phyloP scores from a whole-genome alignment of 495 filamentous ascomycete genomes.

The Podospora bellae-mahoneyi region DNA sequence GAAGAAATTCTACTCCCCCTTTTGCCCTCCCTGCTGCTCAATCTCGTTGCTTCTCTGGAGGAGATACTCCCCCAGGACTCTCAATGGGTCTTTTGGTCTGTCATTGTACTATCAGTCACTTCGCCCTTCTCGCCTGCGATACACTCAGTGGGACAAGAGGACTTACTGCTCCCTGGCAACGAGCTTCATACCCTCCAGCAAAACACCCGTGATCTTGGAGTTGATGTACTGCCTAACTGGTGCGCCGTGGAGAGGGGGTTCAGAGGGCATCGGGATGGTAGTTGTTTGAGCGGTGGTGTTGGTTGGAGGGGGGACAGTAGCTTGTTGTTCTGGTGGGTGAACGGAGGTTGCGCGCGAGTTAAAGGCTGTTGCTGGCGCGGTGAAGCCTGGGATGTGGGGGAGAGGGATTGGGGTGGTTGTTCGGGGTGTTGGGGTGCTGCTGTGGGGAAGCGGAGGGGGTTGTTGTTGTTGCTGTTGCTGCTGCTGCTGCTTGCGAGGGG shows the following conservation, averaged over 20 bases:
- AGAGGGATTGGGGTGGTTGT: conserved; percentile 14
- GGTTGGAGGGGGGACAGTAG: background rate
- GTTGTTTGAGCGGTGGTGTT: background rate
- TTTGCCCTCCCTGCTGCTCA: conserved; percentile 43
- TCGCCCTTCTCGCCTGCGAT: background rate
- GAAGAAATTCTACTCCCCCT: background rate
- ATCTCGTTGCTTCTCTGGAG: conserved; percentile 76
- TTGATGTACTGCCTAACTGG: conserved; percentile 89
- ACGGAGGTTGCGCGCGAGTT: conserved; percentile 51
- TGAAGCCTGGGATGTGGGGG: conserved; percentile 10
- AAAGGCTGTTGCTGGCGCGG: conserved; percentile 32
- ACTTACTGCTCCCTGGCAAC: conserved; percentile 79
- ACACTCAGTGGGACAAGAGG: background rate
- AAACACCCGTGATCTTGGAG: conserved; percentile 73
- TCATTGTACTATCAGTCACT: conserved; percentile 2
- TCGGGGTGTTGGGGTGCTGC: conserved; percentile 15
- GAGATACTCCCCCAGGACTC: conserved; percentile 81
- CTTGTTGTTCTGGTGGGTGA: conserved; percentile 33
- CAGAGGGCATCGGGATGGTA: conserved; percentile 42
- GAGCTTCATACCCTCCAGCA: conserved; percentile 91
- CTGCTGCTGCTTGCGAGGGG: background rate
- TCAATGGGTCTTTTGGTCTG: conserved; percentile 79
- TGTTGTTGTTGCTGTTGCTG: background rate
- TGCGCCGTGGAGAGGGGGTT: conserved; percentile 68
- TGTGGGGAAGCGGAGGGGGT: background rate